phyloP scores from a whole-genome alignment of 371 early-diverging fungal species.

The Mortierella sp. region DNA sequence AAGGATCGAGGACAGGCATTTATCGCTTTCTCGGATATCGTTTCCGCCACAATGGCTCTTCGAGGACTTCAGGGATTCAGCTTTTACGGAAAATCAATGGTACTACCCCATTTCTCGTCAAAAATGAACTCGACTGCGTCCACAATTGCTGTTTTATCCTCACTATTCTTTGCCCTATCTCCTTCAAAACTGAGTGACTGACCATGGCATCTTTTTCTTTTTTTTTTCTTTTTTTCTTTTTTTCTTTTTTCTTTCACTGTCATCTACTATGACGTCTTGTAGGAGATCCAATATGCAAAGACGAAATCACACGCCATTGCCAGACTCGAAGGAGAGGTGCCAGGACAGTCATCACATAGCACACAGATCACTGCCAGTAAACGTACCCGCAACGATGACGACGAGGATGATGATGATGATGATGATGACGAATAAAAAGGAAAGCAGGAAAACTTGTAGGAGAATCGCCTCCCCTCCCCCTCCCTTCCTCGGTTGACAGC shows the following conservation, averaged over 20 bases:
- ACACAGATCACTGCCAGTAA: too few relatives aligned
- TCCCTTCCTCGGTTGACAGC: too few relatives aligned
- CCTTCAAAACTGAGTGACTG: background rate
- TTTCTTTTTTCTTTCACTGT: background rate
- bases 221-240: background rate
- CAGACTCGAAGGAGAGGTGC: slow-evolving; percentile 68
- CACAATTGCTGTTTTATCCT: background rate
- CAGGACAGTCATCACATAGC: slow-evolving; percentile 26
- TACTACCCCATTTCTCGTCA: slow-evolving; percentile 54
- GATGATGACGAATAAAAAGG: too few relatives aligned
- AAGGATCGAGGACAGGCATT: slow-evolving; percentile 95
- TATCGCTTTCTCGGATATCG: slow-evolving; percentile 84
- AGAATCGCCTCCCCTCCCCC: too few relatives aligned
- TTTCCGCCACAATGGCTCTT: slow-evolving; percentile 77
- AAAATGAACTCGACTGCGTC: background rate
- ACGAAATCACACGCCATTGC: slow-evolving; percentile 81
- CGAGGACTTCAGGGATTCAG: slow-evolving; percentile 80
- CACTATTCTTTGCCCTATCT: slow-evolving; percentile 22
- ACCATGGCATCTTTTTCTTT: background rate
- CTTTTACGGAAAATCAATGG: slow-evolving; percentile 81
- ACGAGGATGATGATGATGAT: too few relatives aligned
- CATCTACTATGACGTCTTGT: background rate
- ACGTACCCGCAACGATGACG: too few relatives aligned
- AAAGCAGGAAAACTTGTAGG: too few relatives aligned
- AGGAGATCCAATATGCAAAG: slow-evolving; percentile 84